Percentiles rank a stretch among this genome's conserved stretches.
Evolutionary conservation across 768 basidiomycete genomes (phyloP).

Genomic region (Chalciporus chontae): DNA sequence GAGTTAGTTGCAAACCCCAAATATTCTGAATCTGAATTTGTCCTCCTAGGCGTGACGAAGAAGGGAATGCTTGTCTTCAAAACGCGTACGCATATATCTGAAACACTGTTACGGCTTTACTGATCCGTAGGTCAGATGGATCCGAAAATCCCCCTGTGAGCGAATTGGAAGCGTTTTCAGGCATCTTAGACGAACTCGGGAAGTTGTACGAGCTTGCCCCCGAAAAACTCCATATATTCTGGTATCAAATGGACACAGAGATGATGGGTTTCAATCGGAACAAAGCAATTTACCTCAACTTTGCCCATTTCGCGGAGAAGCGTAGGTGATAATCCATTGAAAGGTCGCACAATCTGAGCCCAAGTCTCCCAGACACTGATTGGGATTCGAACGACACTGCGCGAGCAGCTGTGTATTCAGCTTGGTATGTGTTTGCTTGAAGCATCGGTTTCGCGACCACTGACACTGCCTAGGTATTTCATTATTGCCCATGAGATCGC

Average conservation of each 20-base stretch:
- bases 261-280: conserved; percentile 20
- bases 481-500: conserved; percentile 29
- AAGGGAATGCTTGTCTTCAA: conserved; percentile 4
- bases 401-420: not conserved
- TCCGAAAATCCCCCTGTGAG: not conserved
- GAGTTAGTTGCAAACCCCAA: not conserved
- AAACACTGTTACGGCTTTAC: not conserved
- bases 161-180: conserved; percentile 5
- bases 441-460: not conserved
- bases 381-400: not conserved
- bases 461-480: conserved; percentile 23
- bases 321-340: conserved; percentile 5
- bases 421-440: not conserved
- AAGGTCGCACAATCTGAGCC: not conserved
- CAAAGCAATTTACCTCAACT: conserved; percentile 11
- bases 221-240: conserved; percentile 11
- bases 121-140: not conserved
- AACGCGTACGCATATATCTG: not conserved
- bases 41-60: not conserved
- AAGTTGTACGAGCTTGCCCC: conserved; percentile 2
- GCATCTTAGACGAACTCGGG: conserved; percentile 5
- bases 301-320: conserved; percentile 9
- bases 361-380: not conserved
- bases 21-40: not conserved
- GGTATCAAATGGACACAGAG: conserved; percentile 1